A percentile compares a stretch with the other conserved stretches of the same genome.
Conservation (phyloP, 768 basidiomycete genomes). For the Termitomyces sp. region DNA sequence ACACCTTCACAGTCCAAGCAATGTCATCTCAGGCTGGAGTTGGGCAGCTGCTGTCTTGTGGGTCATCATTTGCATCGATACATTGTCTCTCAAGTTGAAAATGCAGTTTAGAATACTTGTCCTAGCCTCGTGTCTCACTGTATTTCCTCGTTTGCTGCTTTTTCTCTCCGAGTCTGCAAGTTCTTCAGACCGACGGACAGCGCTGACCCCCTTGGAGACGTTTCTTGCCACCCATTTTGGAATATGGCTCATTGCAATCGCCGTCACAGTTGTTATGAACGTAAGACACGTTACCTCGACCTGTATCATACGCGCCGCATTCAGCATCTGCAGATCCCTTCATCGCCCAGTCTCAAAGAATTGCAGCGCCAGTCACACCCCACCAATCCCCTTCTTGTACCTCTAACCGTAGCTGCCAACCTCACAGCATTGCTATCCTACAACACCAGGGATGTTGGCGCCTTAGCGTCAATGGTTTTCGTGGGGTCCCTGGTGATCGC, state of each 20-base stretch:
- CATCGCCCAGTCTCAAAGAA: constrained; percentile 34
- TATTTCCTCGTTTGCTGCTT: constrained; percentile 64
- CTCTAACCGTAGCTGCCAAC: constrained; percentile 51
- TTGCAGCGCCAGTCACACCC: constrained; percentile 21
- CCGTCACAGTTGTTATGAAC: constrained; percentile 55
- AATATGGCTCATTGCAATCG: constrained; percentile 53
- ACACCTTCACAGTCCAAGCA: background rate
- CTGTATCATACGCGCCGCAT: background rate
- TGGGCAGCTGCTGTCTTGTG: constrained; percentile 25
- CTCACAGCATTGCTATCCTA: constrained; percentile 64
- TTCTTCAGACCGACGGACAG: constrained; percentile 28
- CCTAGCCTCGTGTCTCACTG: constrained; percentile 29
- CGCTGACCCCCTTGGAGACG: constrained; percentile 62
- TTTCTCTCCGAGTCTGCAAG: constrained; percentile 53
- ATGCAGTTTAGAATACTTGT: constrained; percentile 18
- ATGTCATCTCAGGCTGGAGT: constrained; percentile 27
- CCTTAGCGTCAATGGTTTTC: constrained; percentile 50
- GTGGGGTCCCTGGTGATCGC: constrained; percentile 49
- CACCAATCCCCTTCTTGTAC: constrained; percentile 60
- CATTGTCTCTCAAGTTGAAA: background rate
- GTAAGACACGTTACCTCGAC: constrained; percentile 30
- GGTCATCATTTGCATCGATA: constrained; percentile 12
- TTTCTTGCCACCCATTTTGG: constrained; percentile 70
- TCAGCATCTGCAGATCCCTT: constrained; percentile 37
- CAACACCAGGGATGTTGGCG: constrained; percentile 54